Base-by-base conservation (phyloP, 2,329 filamentous ascomycete species). In the Colletotrichum somersetense region DNA sequence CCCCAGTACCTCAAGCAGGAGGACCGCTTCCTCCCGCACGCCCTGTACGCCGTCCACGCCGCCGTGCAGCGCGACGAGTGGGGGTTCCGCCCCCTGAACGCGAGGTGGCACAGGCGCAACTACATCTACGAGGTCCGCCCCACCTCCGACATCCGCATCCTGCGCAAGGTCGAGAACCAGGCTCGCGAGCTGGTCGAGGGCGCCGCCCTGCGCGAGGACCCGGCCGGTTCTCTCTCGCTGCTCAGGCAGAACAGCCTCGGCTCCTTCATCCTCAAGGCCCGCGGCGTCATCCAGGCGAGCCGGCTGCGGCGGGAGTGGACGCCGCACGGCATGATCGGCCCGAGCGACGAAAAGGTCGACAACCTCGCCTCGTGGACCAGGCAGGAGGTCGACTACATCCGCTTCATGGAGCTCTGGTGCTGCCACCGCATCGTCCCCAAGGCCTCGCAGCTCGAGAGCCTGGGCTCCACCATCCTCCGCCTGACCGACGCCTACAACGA, bases 361-460 rank as follows among this genome's bases (percentile, higher is more conserved):
- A 56, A 38, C 48, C 33, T 66, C 42, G 62, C 46, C 26, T 26
- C 72, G 0, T 92, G 91, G 82, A 85, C 82, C 5, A 76, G 81
- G 1, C 75, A 81, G 7, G 89, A 92, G 71, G 78, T 83, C 50
- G 83, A 88, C 30, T 85, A 94, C 59, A 84, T 96, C 62, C 81
- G 85, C 1, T 95, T 94, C 75, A 82, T 96, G 61, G 89, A 94
- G 77, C 85, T 89, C 56, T 95, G 92, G 89, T 85, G 89, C 26
- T 74, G 73, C 55, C 68, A 71, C 40, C 72, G 72, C 59, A 66
- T 74, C 33, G 58, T 68, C 4, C 68, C 72, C 38, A 61, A 67
- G 52, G 46, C 73, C 10, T 74, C 73, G 10, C 67, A 69, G 62
- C 64, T 74, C 23, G 73, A 74, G 42, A 74, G 67, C 2, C 40